Base-by-base conservation (phyloP, 2,329 filamentous ascomycete genomes). In the Calycina marina region DNA sequence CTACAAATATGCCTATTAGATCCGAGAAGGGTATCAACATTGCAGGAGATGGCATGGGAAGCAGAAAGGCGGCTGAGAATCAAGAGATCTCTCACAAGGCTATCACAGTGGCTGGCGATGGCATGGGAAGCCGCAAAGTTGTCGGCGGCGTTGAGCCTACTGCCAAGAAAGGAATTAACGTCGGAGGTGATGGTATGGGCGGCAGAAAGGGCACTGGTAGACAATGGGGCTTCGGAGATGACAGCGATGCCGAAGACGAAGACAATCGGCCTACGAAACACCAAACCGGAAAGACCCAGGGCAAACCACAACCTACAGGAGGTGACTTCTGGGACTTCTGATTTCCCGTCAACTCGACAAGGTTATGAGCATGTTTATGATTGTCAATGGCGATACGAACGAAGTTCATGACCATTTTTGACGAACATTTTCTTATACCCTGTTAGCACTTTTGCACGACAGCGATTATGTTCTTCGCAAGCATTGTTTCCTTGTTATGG, bases 31-130 rank as follows among this genome's bases (percentile, higher is more conserved):
- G 49, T 11, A 50, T 50, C 26, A 42, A 33, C 5, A 42, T 40
- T 25, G 43, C 38, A 2, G 72, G 72, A 22, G 69, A 77, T 44
- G 76, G 77, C 32, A 79, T 79, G 74, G 75, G 75, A 27, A 68
- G 69, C 25, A 60, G 60, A 40, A 69, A 63, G 51, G 67, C 64
- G 27, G 40, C 9, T 59, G 75, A 75, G 26, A 69, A 69, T 25
- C 60, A 60, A 40, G 69, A 63, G 51, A 67, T 64, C 27, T n/a
- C 15, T 6, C 36, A 32, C 4, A 36, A 62, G 16, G 56, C 52
- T 14, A 51, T 58, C 25, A 57, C 62, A 3, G 51, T 66, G 9
- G 48, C 52, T 14, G 48, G 46, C 11, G 55, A 55, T 6, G 59
- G 51, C 1, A 53, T 60, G 18, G 62, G 66, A 41, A 64, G 62